These are phyloP conservation scores for Aspergillus ruber DNA, from an alignment of 2,329 filamentous ascomycete genomes.

Conservation along the genomic window DNA sequence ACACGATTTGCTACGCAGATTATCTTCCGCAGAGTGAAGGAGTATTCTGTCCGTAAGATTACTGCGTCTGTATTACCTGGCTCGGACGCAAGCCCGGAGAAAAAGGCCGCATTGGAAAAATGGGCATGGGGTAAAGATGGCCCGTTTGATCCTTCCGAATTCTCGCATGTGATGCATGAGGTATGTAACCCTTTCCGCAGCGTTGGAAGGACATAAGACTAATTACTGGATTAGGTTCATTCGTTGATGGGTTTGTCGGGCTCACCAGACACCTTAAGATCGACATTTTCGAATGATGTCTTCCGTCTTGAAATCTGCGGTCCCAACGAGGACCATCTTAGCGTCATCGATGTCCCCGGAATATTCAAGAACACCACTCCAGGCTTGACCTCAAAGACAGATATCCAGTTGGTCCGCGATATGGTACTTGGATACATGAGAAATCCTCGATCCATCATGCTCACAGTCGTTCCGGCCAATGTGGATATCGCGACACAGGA, in stretches of 20 bases:
- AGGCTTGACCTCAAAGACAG: conserved; percentile 28
- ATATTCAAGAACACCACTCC: conserved; percentile 34
- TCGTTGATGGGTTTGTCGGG: neutral
- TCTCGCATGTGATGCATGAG: neutral
- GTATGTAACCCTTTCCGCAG: neutral
- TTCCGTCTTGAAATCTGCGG: conserved; percentile 38
- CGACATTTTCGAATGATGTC: conserved; percentile 21
- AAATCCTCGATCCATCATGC: conserved; percentile 35
- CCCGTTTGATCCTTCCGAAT: neutral
- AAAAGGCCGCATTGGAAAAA: neutral
- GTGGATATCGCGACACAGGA: conserved; percentile 42
- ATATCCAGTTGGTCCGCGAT: conserved; percentile 30
- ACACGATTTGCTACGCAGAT: conserved; percentile 29
- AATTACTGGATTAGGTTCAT: neutral
- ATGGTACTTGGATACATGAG: conserved; percentile 36
- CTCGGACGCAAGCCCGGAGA: neutral
- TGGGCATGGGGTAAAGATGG: neutral
- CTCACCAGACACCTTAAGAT: neutral
- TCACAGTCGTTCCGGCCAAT: conserved; percentile 38
- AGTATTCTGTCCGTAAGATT: neutral
- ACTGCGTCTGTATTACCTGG: neutral
- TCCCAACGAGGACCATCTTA: conserved; percentile 34
- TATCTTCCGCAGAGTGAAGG: conserved; percentile 15
- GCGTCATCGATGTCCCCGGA: conserved; percentile 43
- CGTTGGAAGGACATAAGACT: neutral